A percentile compares a stretch with the other conserved stretches of the same genome.
phyloP scores from a whole-genome alignment of 2,329 filamentous ascomycete species.

The Fusarium hainanense region DNA sequence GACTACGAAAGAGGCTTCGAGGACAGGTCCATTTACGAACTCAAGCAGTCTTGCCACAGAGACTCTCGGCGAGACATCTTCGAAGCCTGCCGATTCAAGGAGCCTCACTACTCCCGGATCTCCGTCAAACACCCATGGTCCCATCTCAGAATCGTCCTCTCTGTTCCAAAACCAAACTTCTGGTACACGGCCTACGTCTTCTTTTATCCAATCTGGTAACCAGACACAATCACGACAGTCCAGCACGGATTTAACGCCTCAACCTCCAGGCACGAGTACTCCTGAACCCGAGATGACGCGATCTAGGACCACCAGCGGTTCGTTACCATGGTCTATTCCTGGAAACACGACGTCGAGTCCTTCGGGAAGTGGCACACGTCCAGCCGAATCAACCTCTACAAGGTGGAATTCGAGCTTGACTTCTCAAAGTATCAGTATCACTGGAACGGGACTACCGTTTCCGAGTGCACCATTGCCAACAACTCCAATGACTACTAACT shows the following conservation, averaged over 20 bases:
- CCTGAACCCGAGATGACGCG: slow-evolving; percentile 13
- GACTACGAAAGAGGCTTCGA: not conserved
- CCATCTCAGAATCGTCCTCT: slow-evolving; percentile 6
- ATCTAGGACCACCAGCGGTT: slow-evolving; percentile 6
- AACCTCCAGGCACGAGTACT: slow-evolving; percentile 1
- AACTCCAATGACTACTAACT: not conserved
- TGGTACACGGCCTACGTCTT: not conserved
- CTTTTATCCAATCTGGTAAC: not conserved
- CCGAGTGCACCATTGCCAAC: not conserved
- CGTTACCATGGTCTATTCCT: slow-evolving; percentile 21
- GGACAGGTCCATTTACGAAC: not conserved
- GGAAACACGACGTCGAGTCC: slow-evolving; percentile 21
- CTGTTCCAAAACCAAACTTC: not conserved
- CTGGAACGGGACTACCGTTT: slow-evolving; percentile 1
- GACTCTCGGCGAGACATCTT: not conserved
- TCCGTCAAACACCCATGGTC: not conserved
- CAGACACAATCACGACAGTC: not conserved
- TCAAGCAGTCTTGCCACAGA: not conserved
- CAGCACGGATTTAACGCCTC: not conserved
- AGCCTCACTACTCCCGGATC: slow-evolving; percentile 2
- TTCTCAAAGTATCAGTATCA: not conserved
- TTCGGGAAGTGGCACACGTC: slow-evolving; percentile 20
- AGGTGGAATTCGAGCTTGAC: slow-evolving; percentile 33
- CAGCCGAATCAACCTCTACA: slow-evolving; percentile 8
- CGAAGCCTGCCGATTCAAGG: not conserved